A percentile compares a stretch with the other conserved stretches of the same genome.
These are phyloP conservation scores for Mayamaea pseudoterrestris DNA, from an alignment of 108 stramenopile species.

Conservation along the genomic window DNA sequence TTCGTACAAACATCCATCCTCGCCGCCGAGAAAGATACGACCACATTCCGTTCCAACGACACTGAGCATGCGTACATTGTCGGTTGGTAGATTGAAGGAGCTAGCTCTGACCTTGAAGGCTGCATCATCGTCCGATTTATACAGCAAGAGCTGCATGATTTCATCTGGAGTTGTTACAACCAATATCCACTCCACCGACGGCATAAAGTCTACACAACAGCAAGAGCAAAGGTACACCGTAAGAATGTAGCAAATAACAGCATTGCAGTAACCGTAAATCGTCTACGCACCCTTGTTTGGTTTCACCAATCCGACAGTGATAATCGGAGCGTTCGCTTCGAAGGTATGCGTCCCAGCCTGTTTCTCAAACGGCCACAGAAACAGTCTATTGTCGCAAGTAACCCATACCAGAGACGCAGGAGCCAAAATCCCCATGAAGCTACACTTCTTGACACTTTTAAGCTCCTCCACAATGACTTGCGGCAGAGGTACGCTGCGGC, in stretches of 20 bases:
- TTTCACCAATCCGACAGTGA: constrained; percentile 66
- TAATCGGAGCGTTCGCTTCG: constrained; percentile 75
- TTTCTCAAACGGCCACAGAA: constrained; percentile 74
- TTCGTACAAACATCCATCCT: constrained; percentile 91
- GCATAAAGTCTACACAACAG: constrained; percentile 61
- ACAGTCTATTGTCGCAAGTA: constrained; percentile 79
- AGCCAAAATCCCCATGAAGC: constrained; percentile 87
- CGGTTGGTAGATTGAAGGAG: constrained; percentile 73
- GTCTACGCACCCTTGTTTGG: constrained; percentile 58
- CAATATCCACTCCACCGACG: constrained; percentile 78
- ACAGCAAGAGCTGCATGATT: too few species aligned
- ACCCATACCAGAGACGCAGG: constrained; percentile 88
- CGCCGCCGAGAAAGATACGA: constrained; percentile 91
- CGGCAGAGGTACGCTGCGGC: constrained; percentile 58
- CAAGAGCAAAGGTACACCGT: not conserved
- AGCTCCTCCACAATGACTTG: constrained; percentile 30
- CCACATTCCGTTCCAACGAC: constrained; percentile 67
- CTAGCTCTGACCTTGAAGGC: constrained; percentile 40
- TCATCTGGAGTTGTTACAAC: constrained; percentile 88
- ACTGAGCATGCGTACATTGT: constrained; percentile 71
- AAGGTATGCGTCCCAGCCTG: too few species aligned
- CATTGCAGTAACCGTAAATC: not conserved
- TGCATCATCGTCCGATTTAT: too few species aligned
- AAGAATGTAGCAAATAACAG: not conserved
- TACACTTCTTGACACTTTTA: constrained; percentile 23